Conservation (phyloP, 140 eudicot genomes). For the Anethum foeniculum region DNA sequence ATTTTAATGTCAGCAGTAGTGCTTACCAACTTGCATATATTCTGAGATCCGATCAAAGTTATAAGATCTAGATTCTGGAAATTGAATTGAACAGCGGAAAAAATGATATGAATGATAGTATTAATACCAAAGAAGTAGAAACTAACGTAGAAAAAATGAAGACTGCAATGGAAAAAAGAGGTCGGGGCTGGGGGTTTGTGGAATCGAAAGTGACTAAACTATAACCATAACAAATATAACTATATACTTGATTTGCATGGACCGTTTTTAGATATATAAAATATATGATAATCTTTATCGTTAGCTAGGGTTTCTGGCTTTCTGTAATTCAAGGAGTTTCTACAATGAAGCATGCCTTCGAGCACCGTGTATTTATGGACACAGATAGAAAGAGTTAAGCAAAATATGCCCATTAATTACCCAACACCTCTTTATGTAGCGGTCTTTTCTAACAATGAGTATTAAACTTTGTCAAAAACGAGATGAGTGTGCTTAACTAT, state of each 20-base stretch:
- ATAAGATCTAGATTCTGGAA: background rate
- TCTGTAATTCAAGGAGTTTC: background rate
- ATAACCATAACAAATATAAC: background rate
- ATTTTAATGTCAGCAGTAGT: background rate
- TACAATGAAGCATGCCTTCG: background rate
- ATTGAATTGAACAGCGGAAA: background rate
- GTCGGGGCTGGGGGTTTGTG: background rate
- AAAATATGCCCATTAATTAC: background rate
- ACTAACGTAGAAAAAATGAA: background rate
- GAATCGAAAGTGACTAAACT: background rate
- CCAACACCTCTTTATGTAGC: no score
- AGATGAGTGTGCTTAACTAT: no score
- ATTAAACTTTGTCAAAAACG: no score
- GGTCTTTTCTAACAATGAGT: no score
- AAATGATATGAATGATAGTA: background rate
- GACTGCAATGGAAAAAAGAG: background rate
- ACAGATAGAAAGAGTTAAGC: background rate
- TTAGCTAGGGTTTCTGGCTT: background rate
- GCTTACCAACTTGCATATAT: background rate
- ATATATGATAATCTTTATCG: background rate
- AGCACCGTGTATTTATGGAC: slow-evolving; percentile 1
- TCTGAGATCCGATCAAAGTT: background rate
- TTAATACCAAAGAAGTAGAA: background rate
- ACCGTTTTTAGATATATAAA: background rate
- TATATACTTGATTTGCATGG: background rate